These are phyloP conservation scores for Penicillium fimorum DNA, from an alignment of 495 filamentous ascomycete species.

Conservation along the genomic window DNA sequence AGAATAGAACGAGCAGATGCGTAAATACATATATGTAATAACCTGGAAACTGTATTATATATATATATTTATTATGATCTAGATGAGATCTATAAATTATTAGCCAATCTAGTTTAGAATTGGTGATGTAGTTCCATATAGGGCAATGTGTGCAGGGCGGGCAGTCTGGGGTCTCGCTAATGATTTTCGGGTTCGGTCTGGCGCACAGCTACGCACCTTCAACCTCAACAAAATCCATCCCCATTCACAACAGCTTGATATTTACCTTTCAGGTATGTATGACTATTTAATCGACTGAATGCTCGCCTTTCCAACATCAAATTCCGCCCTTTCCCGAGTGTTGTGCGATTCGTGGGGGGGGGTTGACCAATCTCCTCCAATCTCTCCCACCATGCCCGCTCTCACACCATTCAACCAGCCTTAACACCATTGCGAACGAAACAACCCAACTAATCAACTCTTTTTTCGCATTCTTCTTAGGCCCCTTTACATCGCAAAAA, in stretches of 20 bases:
- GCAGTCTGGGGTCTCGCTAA: conserved; percentile 46
- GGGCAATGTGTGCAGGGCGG: conserved; percentile 28
- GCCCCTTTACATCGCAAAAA: conserved; percentile 51
- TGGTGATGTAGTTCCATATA: conserved; percentile 17
- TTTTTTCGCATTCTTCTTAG: conserved; percentile 27
- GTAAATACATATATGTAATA: conserved; percentile 9
- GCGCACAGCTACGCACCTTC: conserved; percentile 48
- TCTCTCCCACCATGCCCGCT: conserved; percentile 23
- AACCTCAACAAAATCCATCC: conserved; percentile 42
- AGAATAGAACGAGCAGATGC: conserved; percentile 17
- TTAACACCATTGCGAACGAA: conserved; percentile 9
- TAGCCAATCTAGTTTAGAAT: not conserved
- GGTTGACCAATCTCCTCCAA: conserved; percentile 10
- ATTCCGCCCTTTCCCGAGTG: conserved; percentile 27
- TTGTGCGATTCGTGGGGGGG: conserved; percentile 33
- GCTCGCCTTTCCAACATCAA: conserved; percentile 26
- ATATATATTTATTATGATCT: not conserved
- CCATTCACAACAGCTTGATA: conserved; percentile 39
- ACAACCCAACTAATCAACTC: conserved; percentile 10
- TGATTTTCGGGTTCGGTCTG: conserved; percentile 47
- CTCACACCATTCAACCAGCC: conserved; percentile 14
- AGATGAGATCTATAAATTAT: conserved; percentile 2
- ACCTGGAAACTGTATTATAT: conserved; percentile 4
- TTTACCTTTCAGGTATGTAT: conserved; percentile 42
- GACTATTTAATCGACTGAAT: conserved; percentile 14